Evolutionary conservation across 352 stramenopile species (phyloP).

Genomic region (Phytopythium vexans): DNA sequence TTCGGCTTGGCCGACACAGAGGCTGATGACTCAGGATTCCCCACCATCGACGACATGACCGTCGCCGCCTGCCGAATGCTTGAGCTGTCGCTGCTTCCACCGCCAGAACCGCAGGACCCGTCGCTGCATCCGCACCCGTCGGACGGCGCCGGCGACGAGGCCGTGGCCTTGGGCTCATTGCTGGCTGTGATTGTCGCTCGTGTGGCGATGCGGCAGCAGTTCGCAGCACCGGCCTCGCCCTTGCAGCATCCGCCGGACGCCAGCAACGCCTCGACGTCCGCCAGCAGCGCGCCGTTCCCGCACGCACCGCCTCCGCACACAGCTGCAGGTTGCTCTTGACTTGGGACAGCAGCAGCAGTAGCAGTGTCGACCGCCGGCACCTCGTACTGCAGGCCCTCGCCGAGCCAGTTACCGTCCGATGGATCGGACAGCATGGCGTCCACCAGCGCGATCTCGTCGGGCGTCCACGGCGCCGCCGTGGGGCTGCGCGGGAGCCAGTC

Average conservation of each 20-base stretch:
- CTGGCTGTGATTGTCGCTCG: not conserved
- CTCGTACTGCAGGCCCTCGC: conserved; percentile 7
- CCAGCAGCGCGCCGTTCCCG: not conserved
- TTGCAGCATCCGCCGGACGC: conserved; percentile 9
- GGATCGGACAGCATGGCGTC: conserved; percentile 19
- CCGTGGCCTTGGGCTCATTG: too few species aligned
- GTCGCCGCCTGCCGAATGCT: not conserved
- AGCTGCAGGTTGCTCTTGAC: not conserved
- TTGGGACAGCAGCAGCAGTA: not conserved
- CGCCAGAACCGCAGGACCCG: not conserved
- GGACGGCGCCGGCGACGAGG: not conserved
- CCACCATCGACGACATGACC: not conserved
- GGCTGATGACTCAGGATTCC: not conserved
- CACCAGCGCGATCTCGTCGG: conserved; percentile 20
- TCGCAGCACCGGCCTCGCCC: conserved; percentile 3
- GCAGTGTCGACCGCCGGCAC: conserved; percentile 5
- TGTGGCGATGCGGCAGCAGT: conserved; percentile 1
- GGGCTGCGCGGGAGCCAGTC: conserved; percentile 2
- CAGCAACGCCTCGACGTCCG: conserved; percentile 3
- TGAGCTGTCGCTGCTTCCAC: not conserved
- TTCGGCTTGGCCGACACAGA: not conserved
- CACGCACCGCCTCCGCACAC: not conserved
- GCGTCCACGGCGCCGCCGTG: conserved; percentile 15
- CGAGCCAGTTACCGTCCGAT: not conserved
- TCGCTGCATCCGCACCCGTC: not conserved